A percentile compares a stretch with the other conserved stretches of the same genome.
Evolutionary conservation across 164 flowering plant genomes (phyloP).

Genomic region (Annona cherimola): DNA sequence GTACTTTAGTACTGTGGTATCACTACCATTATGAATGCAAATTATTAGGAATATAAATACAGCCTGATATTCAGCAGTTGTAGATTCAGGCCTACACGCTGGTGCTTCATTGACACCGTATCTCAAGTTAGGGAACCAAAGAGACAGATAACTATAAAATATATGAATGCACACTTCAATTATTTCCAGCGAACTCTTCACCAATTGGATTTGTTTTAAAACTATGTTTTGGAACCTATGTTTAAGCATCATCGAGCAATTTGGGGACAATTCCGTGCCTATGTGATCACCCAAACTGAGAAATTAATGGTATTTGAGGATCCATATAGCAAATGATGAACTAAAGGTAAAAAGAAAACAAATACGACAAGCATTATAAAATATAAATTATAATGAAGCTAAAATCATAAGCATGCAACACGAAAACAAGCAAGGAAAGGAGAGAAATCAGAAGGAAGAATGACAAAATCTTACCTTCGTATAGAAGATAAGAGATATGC

Average conservation of each 20-base stretch:
- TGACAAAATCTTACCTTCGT: constrained; percentile 47
- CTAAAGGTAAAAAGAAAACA: too few species aligned
- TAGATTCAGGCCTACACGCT: neutral
- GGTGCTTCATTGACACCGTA: neutral
- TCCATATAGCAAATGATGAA: neutral
- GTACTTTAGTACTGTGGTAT: too few species aligned
- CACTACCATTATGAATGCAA: neutral
- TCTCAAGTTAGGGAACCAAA: neutral
- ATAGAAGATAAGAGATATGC: constrained; percentile 70
- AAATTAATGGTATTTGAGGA: neutral
- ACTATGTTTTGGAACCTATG: too few species aligned
- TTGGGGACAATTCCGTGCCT: neutral
- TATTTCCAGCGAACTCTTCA: neutral
- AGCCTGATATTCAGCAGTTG: neutral
- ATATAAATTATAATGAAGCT: too few species aligned
- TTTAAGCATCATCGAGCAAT: too few species aligned
- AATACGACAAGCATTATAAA: too few species aligned
- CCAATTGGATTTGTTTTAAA: too few species aligned
- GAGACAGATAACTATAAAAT: too few species aligned
- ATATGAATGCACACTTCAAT: neutral
- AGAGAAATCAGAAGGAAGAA: neutral
- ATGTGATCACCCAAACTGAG: neutral
- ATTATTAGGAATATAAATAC: neutral
- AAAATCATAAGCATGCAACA: neutral
- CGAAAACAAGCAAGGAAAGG: too few species aligned